Conservation (phyloP, 106 monocot genomes). For the Ottelia alismoides region DNA sequence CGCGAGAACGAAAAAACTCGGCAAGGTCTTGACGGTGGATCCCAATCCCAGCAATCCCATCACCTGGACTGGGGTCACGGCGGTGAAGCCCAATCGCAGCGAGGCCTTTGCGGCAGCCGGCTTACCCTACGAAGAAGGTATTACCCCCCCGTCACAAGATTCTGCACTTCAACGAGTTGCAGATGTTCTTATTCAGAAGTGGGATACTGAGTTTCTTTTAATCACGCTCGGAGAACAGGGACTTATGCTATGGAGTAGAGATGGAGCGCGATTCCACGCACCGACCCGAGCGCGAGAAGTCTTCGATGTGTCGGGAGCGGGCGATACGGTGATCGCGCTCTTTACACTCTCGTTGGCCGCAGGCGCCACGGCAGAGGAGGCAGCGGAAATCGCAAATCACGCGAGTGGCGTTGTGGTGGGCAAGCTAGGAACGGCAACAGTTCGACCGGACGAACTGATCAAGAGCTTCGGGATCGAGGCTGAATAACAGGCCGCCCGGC, state of each 20-base stretch:
- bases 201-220: neutral
- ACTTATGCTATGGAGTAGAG: neutral
- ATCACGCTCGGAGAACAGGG: neutral
- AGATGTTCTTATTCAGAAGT: neutral
- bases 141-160: no score
- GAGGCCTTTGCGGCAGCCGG: neutral
- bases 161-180: no score
- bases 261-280: neutral
- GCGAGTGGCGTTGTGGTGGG: neutral
- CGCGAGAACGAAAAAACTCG: neutral
- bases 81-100: neutral
- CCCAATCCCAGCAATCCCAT: neutral
- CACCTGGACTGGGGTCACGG: no score
- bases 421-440: neutral
- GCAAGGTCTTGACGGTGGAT: neutral
- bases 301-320: neutral
- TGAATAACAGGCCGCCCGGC: no score
- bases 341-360: neutral
- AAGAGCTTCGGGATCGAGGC: no score
- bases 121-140: neutral
- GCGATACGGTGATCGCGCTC: neutral
- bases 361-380: neutral
- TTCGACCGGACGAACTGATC: neutral
- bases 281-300: neutral
- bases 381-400: neutral